Conservation (phyloP, 2,329 filamentous ascomycete species). For the Rutstroemia sp. region DNA sequence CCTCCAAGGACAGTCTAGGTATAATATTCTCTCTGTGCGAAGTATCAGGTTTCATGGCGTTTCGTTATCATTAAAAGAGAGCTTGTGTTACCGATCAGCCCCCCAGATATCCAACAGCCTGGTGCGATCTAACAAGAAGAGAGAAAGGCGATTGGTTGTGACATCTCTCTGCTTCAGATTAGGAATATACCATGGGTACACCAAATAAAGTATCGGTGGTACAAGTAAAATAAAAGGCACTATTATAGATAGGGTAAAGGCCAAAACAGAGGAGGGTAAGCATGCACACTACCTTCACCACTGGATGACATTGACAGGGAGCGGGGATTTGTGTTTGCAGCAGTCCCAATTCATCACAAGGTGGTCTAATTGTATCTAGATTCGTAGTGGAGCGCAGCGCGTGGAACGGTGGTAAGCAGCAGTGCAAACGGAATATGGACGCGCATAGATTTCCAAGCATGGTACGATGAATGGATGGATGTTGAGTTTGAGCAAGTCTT, state of each 20-base stretch:
- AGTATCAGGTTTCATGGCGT: background rate
- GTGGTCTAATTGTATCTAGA: background rate
- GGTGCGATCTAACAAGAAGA: background rate
- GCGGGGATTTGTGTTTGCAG: background rate
- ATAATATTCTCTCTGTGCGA: background rate
- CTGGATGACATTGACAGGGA: background rate
- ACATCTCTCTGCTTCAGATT: too few relatives aligned
- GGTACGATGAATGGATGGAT: background rate
- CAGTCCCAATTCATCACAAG: background rate
- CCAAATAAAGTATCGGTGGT: background rate
- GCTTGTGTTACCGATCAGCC: background rate
- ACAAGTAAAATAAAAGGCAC: background rate
- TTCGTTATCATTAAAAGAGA: background rate
- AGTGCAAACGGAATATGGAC: conserved; percentile 1
- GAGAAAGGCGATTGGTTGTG: background rate
- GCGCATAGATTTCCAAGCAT: background rate
- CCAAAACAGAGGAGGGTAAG: background rate
- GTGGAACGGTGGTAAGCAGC: conserved; percentile 9
- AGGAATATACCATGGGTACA: background rate
- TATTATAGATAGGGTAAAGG: background rate
- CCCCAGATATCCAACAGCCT: background rate
- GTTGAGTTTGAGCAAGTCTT: background rate
- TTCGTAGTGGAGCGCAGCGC: conserved; percentile 9
- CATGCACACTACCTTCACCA: background rate
- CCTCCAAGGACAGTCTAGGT: background rate